Evolutionary conservation across 148 eudicot genomes (phyloP).

Genomic region (Chenopodium album): DNA sequence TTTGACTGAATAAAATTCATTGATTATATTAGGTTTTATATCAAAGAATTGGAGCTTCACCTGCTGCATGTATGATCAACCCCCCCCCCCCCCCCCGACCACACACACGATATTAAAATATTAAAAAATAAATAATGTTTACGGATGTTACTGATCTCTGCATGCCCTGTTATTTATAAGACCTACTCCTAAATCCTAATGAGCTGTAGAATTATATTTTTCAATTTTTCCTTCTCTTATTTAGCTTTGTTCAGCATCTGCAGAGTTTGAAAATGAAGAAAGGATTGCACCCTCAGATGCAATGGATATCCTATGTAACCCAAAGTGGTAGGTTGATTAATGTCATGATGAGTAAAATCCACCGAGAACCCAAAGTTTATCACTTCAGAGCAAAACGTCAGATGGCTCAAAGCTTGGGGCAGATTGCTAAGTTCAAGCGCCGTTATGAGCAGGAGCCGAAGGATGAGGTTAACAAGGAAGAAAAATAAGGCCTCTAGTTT

Average conservation of each 20-base stretch:
- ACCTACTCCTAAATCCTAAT: no score
- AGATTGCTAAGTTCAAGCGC: constrained; percentile 77
- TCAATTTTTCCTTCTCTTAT: neutral
- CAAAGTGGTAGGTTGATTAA: constrained; percentile 63
- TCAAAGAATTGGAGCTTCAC: neutral
- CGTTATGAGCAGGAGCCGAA: constrained; percentile 46
- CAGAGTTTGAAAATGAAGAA: constrained; percentile 51
- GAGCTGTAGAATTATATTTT: neutral
- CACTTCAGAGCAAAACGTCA: constrained; percentile 75
- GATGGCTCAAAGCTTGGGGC: constrained; percentile 75
- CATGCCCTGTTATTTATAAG: neutral
- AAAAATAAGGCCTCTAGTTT: constrained; percentile 27
- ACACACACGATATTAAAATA: no score
- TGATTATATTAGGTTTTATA: neutral
- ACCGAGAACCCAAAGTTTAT: constrained; percentile 74
- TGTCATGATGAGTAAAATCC: constrained; percentile 84
- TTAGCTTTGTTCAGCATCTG: neutral
- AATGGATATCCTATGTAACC: constrained; percentile 70
- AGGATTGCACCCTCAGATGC: constrained; percentile 76
- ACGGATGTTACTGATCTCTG: no score
- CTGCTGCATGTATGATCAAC: neutral
- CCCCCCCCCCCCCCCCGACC: neutral
- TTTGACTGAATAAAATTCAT: neutral
- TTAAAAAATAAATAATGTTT: no score
- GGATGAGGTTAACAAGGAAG: constrained; percentile 46